Evolutionary conservation across 148 eudicot genomes (phyloP).

Genomic region (Amaranthus hypochondriacus): DNA sequence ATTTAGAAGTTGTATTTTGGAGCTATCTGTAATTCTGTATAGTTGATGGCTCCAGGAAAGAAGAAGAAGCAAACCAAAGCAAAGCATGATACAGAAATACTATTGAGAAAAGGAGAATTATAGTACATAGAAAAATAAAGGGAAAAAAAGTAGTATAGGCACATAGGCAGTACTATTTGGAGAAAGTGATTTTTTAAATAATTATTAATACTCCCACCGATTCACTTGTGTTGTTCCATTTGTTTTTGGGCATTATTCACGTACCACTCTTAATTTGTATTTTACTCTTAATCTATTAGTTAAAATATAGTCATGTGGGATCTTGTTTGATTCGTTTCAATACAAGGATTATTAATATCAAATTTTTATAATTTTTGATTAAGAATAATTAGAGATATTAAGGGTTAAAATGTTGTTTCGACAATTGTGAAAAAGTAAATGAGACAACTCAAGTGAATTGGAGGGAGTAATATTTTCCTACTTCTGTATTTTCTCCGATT

Average conservation of each 20-base stretch:
- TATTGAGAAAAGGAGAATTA: not conserved
- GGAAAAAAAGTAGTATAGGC: not conserved
- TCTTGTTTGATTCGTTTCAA: too few species aligned
- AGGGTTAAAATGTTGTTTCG: not conserved
- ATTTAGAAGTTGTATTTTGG: slow-evolving; percentile 13
- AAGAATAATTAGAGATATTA: not conserved
- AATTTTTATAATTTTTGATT: too few species aligned
- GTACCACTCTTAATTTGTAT: not conserved
- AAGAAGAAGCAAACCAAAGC: slow-evolving; percentile 16
- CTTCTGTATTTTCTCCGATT: too few species aligned
- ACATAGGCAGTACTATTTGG: slow-evolving; percentile 8
- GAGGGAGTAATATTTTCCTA: too few species aligned
- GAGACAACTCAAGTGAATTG: too few species aligned
- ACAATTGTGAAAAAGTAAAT: too few species aligned
- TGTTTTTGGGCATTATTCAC: not conserved
- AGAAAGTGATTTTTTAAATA: slow-evolving; percentile 1
- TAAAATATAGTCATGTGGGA: too few species aligned
- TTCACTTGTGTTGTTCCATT: too few species aligned
- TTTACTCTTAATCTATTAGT: not conserved
- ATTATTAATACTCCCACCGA: not conserved
- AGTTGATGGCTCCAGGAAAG: slow-evolving; percentile 7
- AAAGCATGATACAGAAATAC: slow-evolving; percentile 9
- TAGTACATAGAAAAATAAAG: slow-evolving; percentile 3
- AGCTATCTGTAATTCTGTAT: not conserved
- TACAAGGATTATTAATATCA: not conserved